These are phyloP conservation scores for Populus hybrid DNA, from an alignment of 441 rosid species.

Conservation along the genomic window DNA sequence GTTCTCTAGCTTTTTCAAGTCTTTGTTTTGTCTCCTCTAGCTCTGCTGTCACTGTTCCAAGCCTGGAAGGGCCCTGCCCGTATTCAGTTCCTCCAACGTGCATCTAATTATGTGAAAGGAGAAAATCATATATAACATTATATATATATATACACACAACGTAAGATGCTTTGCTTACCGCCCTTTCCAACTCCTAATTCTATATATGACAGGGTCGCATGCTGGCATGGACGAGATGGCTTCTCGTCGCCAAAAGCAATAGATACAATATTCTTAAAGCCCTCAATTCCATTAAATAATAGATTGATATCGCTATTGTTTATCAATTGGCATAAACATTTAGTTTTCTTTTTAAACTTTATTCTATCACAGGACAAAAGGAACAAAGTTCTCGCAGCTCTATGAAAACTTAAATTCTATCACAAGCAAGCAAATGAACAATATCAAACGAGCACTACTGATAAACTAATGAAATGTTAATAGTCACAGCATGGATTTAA, in stretches of 20 bases:
- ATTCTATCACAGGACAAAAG: slow-evolving; percentile 24
- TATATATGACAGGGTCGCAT: background rate
- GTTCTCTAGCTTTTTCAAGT: slow-evolving; percentile 52
- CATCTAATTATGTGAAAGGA: slow-evolving; percentile 22
- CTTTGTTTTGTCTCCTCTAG: slow-evolving; percentile 58
- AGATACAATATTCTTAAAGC: background rate
- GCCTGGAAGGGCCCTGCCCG: slow-evolving; percentile 23
- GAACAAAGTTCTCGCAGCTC: background rate
- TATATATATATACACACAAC: no score
- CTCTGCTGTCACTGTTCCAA: slow-evolving; percentile 43
- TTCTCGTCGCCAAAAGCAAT: background rate
- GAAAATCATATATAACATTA: background rate
- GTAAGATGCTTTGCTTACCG: slow-evolving; percentile 14
- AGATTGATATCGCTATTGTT: background rate
- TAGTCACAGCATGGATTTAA: background rate
- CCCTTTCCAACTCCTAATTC: background rate
- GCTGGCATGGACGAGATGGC: background rate
- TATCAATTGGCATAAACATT: background rate
- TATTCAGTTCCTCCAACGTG: slow-evolving; percentile 28
- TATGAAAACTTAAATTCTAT: slow-evolving; percentile 8
- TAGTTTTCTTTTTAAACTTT: slow-evolving; percentile 5
- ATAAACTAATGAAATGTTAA: background rate
- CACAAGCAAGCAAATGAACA: slow-evolving; percentile 18
- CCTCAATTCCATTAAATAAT: background rate
- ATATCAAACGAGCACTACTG: background rate